phyloP scores from a whole-genome alignment of 2,329 filamentous ascomycete species.

The Sarocladiaceae sp. region DNA sequence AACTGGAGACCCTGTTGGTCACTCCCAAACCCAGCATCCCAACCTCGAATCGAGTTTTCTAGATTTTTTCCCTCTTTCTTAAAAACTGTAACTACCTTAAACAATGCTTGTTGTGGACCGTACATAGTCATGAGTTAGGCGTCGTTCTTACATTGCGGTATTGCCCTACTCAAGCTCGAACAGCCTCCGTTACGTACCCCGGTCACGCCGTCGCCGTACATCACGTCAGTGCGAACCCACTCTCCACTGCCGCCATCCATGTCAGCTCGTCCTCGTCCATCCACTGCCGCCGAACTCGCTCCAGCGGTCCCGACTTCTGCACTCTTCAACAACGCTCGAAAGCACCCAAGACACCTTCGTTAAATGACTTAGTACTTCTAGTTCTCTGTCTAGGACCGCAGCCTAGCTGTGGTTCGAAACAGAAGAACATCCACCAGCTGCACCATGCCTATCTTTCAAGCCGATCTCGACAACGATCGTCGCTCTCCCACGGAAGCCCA shows the following conservation, averaged over 20 bases:
- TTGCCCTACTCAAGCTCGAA: no score
- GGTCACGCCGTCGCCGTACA: not conserved
- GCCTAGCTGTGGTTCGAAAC: constrained; percentile 18
- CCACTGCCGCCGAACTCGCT: constrained; percentile 15
- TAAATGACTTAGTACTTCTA: not conserved
- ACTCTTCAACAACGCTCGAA: not conserved
- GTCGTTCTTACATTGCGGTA: no score
- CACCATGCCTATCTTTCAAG: constrained; percentile 56
- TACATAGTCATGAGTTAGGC: no score
- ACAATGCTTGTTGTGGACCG: no score
- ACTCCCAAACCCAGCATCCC: no score
- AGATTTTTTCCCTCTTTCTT: no score
- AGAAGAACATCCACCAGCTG: constrained; percentile 10
- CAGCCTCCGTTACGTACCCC: not conserved
- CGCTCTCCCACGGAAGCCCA: constrained; percentile 18
- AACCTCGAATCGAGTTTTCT: no score
- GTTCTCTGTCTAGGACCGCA: constrained; percentile 13
- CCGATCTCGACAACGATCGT: constrained; percentile 38
- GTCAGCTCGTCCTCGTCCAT: constrained; percentile 13
- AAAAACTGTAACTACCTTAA: no score
- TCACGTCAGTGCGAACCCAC: constrained; percentile 8
- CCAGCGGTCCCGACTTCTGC: constrained; percentile 3
- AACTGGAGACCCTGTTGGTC: no score
- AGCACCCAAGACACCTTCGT: not conserved
- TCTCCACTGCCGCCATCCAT: constrained; percentile 1